These are phyloP conservation scores for Pleurotus ostreatus DNA, from an alignment of 768 basidiomycete genomes.

Conservation along the genomic window DNA sequence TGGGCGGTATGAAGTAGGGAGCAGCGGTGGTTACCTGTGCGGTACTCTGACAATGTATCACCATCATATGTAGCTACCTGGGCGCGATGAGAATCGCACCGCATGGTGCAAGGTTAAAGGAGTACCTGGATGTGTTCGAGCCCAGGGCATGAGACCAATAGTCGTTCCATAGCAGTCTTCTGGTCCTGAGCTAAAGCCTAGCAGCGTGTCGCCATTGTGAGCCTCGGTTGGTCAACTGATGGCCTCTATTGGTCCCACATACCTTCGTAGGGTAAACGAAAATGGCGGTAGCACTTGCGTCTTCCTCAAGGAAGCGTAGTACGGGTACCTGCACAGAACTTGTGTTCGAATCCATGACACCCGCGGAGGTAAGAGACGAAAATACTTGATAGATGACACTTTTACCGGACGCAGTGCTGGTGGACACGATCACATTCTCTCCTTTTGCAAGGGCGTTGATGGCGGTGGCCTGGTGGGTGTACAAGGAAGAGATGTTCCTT, in stretches of 20 bases:
- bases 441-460: slow-evolving; percentile 57
- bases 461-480: slow-evolving; percentile 68
- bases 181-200: slow-evolving; percentile 92
- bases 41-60: slow-evolving; percentile 71
- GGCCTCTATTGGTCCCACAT: neutral
- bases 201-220: neutral
- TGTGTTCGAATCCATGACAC: neutral
- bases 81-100: no score
- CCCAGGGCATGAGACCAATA: slow-evolving; percentile 56
- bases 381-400: slow-evolving; percentile 81
- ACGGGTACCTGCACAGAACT: slow-evolving; percentile 57
- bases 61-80: slow-evolving; percentile 83
- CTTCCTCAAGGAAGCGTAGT: slow-evolving; percentile 58
- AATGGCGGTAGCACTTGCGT: slow-evolving; percentile 62
- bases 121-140: slow-evolving; percentile 57
- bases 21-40: slow-evolving; percentile 42
- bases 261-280: slow-evolving; percentile 91
- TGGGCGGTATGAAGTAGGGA: neutral
- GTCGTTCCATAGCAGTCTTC: slow-evolving; percentile 59
- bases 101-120: neutral
- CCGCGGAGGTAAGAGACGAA: neutral
- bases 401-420: slow-evolving; percentile 87
- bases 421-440: slow-evolving; percentile 81
- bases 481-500: slow-evolving; percentile 61
- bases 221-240: neutral